phyloP scores from a whole-genome alignment of 1,284 basidiomycete genomes.

The Melampsora americana region DNA sequence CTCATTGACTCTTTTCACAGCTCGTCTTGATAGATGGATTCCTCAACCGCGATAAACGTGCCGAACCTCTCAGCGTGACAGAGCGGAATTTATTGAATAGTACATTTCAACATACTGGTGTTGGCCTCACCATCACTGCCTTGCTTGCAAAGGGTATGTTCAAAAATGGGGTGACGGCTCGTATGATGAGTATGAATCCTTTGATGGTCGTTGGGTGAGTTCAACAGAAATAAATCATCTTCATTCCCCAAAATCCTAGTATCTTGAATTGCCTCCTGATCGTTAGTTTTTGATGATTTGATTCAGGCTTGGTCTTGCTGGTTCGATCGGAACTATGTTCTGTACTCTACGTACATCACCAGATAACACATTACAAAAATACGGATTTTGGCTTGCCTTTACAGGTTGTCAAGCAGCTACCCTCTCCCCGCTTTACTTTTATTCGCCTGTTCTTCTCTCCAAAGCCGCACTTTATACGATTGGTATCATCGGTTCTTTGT shows the following conservation, averaged over 20 bases:
- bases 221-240: constrained; percentile 56
- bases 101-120: constrained; percentile 36
- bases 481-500: constrained; percentile 76
- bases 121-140: constrained; percentile 24
- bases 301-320: constrained; percentile 62
- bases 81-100: constrained; percentile 26
- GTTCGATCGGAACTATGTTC: constrained; percentile 55
- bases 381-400: constrained; percentile 60
- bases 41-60: constrained; percentile 25
- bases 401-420: constrained; percentile 81
- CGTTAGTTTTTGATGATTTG: not conserved
- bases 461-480: constrained; percentile 83
- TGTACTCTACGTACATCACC: constrained; percentile 30
- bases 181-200: constrained; percentile 37
- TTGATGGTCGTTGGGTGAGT: constrained; percentile 26
- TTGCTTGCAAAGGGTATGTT: constrained; percentile 32
- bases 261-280: constrained; percentile 66
- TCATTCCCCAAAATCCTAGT: constrained; percentile 75
- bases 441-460: constrained; percentile 78
- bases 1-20: not conserved
- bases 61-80: constrained; percentile 16
- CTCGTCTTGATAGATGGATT: constrained; percentile 36
- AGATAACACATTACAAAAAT: constrained; percentile 33
- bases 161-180: constrained; percentile 17
- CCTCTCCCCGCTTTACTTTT: constrained; percentile 76